phyloP scores from a whole-genome alignment of 441 rosid species.

The Erodium moschatum region DNA sequence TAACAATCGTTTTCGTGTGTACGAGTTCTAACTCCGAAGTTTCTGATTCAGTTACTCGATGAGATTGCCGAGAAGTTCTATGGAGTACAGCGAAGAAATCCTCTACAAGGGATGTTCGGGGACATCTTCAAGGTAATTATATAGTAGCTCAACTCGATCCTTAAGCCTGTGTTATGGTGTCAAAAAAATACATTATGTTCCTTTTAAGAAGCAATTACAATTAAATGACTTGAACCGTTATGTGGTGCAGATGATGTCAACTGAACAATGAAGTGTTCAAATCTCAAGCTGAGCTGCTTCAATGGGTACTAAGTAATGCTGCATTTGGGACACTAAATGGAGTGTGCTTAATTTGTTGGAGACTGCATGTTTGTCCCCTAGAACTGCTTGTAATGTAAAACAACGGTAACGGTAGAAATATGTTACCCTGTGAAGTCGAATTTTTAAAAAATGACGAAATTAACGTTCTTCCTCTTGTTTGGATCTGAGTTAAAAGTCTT shows the following conservation, averaged over 20 bases:
- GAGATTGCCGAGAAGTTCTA: conserved; percentile 74
- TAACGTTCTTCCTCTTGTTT: no score
- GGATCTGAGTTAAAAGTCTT: no score
- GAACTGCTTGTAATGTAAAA: neutral
- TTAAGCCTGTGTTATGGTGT: no score
- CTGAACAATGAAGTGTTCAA: neutral
- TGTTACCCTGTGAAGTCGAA: no score
- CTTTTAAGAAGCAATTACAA: no score
- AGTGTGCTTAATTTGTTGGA: neutral
- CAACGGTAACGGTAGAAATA: neutral
- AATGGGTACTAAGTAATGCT: neutral
- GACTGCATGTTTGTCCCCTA: neutral
- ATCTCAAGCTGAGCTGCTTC: neutral
- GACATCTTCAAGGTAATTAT: conserved; percentile 66
- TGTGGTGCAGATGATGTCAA: neutral
- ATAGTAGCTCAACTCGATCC: neutral
- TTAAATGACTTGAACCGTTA: neutral
- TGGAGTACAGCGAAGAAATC: conserved; percentile 78
- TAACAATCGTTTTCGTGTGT: neutral
- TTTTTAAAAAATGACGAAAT: no score
- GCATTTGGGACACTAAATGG: neutral
- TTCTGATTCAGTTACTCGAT: conserved; percentile 53
- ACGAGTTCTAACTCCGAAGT: conserved; percentile 17
- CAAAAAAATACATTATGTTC: no score
- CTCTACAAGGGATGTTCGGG: conserved; percentile 81